Evolutionary conservation across 208 protist genomes (phyloP).

Genomic region (Naegleria fowleri): DNA sequence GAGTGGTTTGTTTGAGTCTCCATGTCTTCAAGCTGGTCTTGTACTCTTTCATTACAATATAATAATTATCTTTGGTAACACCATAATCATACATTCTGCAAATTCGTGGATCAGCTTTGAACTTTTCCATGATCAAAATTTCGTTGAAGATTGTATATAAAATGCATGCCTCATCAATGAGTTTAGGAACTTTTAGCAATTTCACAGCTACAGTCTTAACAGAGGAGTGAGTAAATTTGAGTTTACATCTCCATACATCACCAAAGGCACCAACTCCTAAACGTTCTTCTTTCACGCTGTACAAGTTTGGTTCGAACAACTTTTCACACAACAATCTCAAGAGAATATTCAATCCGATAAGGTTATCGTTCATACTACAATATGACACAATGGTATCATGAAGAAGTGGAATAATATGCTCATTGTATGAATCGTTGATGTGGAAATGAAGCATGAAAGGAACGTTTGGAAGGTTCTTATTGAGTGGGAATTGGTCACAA

Average conservation of each 20-base stretch:
- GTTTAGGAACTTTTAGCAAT: neutral
- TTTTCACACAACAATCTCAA: conserved; percentile 12
- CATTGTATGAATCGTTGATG: conserved; percentile 7
- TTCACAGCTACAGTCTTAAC: neutral
- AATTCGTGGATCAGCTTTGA: conserved; percentile 47
- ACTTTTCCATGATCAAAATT: conserved; percentile 56
- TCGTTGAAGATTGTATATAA: conserved; percentile 32
- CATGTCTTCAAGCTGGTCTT: conserved; percentile 50
- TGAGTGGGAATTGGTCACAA: neutral
- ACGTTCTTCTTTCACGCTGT: neutral
- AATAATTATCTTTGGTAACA: conserved; percentile 60
- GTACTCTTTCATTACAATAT: conserved; percentile 65
- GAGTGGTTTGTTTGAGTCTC: conserved; percentile 47
- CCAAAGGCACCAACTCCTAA: conserved; percentile 18
- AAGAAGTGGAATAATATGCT: neutral
- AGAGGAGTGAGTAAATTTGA: neutral
- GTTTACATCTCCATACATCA: neutral
- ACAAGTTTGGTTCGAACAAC: conserved; percentile 1
- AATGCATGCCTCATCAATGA: neutral
- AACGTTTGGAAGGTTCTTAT: neutral
- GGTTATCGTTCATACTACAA: neutral
- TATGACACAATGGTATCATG: neutral
- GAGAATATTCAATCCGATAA: neutral
- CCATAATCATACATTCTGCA: conserved; percentile 64
- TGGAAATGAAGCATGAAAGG: conserved; percentile 14